Base-by-base conservation (phyloP, 371 early-diverging fungal species). In the Mortierella sp. region DNA sequence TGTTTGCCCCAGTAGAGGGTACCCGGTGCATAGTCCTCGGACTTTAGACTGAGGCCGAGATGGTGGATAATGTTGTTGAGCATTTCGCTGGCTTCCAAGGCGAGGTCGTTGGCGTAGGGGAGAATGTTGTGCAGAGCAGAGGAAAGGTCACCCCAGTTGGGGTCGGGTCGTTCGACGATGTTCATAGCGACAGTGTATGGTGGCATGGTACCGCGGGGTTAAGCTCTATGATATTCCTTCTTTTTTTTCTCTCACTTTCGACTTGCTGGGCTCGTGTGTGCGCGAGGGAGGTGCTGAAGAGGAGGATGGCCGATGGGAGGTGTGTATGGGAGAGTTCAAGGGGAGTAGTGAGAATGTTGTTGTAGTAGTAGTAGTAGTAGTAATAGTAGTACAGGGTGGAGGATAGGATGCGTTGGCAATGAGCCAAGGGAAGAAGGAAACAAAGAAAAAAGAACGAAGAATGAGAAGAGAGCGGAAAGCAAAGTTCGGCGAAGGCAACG, bases 11-110 rank as follows among this genome's bases (percentile, higher is more conserved):
- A 94, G 73, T 87, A 78, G 44, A 90, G 71, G 49, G 89, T 89
- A 16, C 94, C 94, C 4, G 91, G 90, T 0, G 90, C 88, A 88
- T 90, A 94, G 83, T 95, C 94, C 76, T 91, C 90, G 11, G 93
- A 92, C 75, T 89, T 80, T 21, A 92, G 82, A 63, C 90, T 88
- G 55, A 90, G 81, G 2, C 88, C 89, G 27, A 95, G 80, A 49
- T 93, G 89, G 44, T 80, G 82, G 48, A 89, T 86, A 77, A 95
- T 93, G 27, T 90, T 89, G 18, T 77, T 75, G 14, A 94, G 90
- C 91, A 91, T 91, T n/a, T 87, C 80, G 60, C 85, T 85, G 54
- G 93, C 91, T 79, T 95, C 93, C 27, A 80, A 81, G 24, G 89
- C 90, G 43, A 92, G 84, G 73, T 83, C 80, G 46, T 87, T 54